Base-by-base conservation (phyloP, 192 early-diverging fungal genomes). In the Coemansia nantahalensis region DNA sequence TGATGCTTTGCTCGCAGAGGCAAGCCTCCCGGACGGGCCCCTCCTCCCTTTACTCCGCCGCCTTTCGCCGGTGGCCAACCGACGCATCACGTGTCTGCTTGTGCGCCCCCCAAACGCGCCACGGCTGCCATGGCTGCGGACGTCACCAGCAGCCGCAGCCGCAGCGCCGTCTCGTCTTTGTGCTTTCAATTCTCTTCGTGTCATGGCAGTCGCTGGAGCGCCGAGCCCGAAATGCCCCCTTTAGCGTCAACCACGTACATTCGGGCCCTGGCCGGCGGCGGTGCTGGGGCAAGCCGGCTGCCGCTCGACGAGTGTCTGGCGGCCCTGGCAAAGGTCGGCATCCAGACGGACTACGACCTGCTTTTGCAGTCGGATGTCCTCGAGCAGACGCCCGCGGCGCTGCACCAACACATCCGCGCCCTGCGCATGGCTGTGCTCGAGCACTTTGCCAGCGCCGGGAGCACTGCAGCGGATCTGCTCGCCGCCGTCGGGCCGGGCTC, bases 271-370 rank as follows among this genome's bases (percentile, higher is more conserved):
- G 37, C 51, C 14, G 23, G n/a, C 6, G 34, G 31, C 8, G 5
- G 3, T 18, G 4, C 28, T 15, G 28, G 6, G 22, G 31, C 19
- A 16, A 24, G 32, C n/a, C 33, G 15, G 22, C 21, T 30, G 34
- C 42, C 22, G 10, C 44, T 60, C 22, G 47, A 55, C 2, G 41
- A 44, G 18, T 71, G 65, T 35, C 19, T 76, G 16, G 14, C 52
- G 18, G 65, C 65, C 10, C 56, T 76, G 16, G 57, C 59, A 3
- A 26, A 33, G 15, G 31, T 64, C 9, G 72, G 72, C 21, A 40
- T 76, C 5, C 65, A 52, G 8, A 68, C 72, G 0, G 65, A 68
- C 28, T 68, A 68, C 40, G 72, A 76, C 32, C 34, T 76, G 28
- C 32, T 76, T 1, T 21, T 76, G 12, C 72, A 67, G 46, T 45